Conservation (phyloP, 2,329 filamentous ascomycete genomes). For the Pestalotiopsis sp. region DNA sequence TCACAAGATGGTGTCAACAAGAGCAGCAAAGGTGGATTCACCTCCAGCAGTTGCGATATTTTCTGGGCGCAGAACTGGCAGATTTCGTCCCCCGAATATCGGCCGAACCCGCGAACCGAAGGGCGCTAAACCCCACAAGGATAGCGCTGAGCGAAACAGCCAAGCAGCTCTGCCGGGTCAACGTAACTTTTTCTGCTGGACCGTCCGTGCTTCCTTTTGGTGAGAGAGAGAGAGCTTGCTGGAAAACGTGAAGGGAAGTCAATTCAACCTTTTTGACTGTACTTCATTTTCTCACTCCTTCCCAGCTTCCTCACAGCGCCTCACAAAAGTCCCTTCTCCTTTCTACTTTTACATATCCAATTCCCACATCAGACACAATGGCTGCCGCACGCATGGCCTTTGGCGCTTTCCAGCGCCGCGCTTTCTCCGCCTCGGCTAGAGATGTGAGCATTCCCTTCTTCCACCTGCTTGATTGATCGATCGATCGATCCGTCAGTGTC, state of each 20-base stretch:
- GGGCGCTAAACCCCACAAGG: neutral
- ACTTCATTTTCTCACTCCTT: neutral
- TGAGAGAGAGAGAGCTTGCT: neutral
- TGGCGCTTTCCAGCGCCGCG: slow-evolving; percentile 66
- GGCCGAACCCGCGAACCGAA: neutral
- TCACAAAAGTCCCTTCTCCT: neutral
- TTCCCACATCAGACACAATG: slow-evolving; percentile 23
- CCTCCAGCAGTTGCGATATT: neutral
- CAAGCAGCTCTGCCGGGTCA: slow-evolving; percentile 2
- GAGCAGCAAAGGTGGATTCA: neutral
- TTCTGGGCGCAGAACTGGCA: neutral
- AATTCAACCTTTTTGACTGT: neutral
- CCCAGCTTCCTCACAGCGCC: neutral
- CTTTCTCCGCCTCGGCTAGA: slow-evolving; percentile 79
- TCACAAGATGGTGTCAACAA: neutral
- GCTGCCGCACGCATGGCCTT: slow-evolving; percentile 33
- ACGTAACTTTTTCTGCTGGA: slow-evolving; percentile 5
- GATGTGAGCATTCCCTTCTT: slow-evolving; percentile 57
- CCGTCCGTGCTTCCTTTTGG: slow-evolving; percentile 1
- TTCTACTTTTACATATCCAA: neutral
- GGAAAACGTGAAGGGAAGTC: neutral
- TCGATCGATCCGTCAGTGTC: slow-evolving; percentile 15
- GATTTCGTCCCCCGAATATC: neutral
- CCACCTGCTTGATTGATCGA: neutral
- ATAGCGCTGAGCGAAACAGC: neutral